Evolutionary conservation across 257 asterid genomes (phyloP), one percentile per base, ranked within the genome.

Genomic region (Ballota nigra): DNA sequence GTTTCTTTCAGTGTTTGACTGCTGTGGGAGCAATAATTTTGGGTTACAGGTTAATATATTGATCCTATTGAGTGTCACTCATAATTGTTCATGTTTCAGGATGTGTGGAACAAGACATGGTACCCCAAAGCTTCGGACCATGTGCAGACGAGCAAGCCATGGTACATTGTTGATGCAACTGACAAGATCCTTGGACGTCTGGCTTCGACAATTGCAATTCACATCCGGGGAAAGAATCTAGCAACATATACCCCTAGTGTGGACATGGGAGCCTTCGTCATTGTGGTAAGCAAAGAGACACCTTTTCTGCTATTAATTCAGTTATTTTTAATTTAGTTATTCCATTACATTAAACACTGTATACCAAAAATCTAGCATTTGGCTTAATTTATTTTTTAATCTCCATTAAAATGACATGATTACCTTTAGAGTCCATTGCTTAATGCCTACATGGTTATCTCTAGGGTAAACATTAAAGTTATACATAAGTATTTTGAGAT

Each of bases 181-280:
- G 97, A 94, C 81, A 86, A 86, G 82, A 88, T 91, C 61, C 96
- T 94, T 2, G 98, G 98, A 74, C 84, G 98, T 77, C 63, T 94
- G 82, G 98, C 98, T 55, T 91, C 98, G 6, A 84, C 96, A 1
- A 94, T 91, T 59, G 96, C 98, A 71, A 85, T 87, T 80, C 66
- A 89, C 78, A 94, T 94, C 71, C 81, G 98, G 79, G 98, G 98
- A 45, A 94, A 94, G 83, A 89, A 91, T 76, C 91, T 93, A 36
- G 96, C 90, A 2, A 93, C 96, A 0, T 93, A 78, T 76, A 93
- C 98, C 43, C 98, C 98, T 7, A 91, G 97, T 75, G 97, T 93
- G 75, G 98, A 93, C 82, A 93, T 94, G 97, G 98, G 98, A 69
- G 98, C 98, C 47, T 92, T 89, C 49, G 89, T 94, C 36, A 85